A percentile compares a stretch with the other conserved stretches of the same genome.
Conservation (phyloP, 164 flowering plant species). For the Dillenia turbinata region DNA sequence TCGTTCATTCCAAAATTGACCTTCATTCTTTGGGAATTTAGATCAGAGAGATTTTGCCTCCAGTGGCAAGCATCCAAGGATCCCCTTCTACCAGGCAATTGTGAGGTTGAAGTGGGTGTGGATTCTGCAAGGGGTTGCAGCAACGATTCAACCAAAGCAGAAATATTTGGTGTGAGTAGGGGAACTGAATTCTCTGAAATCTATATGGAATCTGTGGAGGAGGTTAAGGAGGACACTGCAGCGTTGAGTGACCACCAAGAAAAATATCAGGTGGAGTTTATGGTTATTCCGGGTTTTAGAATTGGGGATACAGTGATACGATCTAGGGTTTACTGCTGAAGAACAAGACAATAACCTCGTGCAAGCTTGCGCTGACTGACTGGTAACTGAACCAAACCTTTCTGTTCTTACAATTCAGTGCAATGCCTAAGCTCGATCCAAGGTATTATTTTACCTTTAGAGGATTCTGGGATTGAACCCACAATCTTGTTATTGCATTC, state of each 20-base stretch:
- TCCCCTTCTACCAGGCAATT: constrained; percentile 50
- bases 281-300: constrained; percentile 58
- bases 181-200: constrained; percentile 42
- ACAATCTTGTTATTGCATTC: too few species aligned
- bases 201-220: constrained; percentile 49
- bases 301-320: constrained; percentile 29
- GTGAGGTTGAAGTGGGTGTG: constrained; percentile 53
- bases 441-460: too few species aligned
- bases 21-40: constrained; percentile 56
- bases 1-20: constrained; percentile 51
- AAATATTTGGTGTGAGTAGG: constrained; percentile 31
- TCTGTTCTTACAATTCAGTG: too few species aligned
- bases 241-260: not conserved
- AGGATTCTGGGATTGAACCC: too few species aligned
- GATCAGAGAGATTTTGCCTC: constrained; percentile 45
- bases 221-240: constrained; percentile 9
- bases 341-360: not conserved
- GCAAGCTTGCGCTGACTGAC: too few species aligned
- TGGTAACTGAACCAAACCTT: too few species aligned
- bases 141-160: constrained; percentile 27
- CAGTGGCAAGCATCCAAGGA: constrained; percentile 50
- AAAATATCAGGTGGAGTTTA: constrained; percentile 31
- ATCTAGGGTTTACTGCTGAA: constrained; percentile 40
- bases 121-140: constrained; percentile 36
- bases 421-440: too few species aligned